Evolutionary conservation across 208 protist genomes (phyloP).

Genomic region (Leishmania amazonensis): DNA sequence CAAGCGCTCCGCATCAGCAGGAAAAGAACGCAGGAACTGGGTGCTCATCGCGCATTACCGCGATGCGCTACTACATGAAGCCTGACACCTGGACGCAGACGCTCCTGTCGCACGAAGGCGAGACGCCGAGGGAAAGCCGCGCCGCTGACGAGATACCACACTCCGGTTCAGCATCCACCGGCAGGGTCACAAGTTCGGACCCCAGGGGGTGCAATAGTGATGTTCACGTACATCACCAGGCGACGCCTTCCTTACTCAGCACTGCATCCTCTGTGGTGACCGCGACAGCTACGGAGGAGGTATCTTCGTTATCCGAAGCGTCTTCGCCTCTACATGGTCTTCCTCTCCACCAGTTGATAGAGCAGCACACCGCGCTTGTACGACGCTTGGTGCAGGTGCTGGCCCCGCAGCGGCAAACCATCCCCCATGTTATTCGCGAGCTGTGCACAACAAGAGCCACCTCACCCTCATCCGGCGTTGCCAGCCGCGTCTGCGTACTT

Average conservation of each 20-base stretch:
- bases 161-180: not conserved
- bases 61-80: constrained; percentile 16
- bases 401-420: constrained; percentile 17
- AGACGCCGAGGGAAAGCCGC: not conserved
- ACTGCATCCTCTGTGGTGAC: constrained; percentile 2
- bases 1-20: not conserved
- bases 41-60: not conserved
- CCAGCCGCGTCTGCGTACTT: not conserved
- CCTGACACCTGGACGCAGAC: constrained; percentile 21
- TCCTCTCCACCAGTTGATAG: constrained; percentile 4
- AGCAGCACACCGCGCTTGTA: constrained; percentile 22
- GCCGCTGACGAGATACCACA: not conserved
- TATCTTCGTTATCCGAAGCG: not conserved
- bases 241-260: not conserved
- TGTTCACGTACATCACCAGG: not conserved
- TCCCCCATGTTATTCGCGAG: constrained; percentile 3
- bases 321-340: constrained; percentile 7
- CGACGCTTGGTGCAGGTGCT: constrained; percentile 24
- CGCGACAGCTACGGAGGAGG: not conserved
- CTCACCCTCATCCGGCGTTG: not conserved
- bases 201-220: not conserved
- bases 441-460: constrained; percentile 11
- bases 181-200: not conserved
- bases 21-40: not conserved
- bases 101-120: not conserved